Evolutionary conservation across 202 grass and related monocot genomes (phyloP).

Genomic region (Zoysia matrella): DNA sequence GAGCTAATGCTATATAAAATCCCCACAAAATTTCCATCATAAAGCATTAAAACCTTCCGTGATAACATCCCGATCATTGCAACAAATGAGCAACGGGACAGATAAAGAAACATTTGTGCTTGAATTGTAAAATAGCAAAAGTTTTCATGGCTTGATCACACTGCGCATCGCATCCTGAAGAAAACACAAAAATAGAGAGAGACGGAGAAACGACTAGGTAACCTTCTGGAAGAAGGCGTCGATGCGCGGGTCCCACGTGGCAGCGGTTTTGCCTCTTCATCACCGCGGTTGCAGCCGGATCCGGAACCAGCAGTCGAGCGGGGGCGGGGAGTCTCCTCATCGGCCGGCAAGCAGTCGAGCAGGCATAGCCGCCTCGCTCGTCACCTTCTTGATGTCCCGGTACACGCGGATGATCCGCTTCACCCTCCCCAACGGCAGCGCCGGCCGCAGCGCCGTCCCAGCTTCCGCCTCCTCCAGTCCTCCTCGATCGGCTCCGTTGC

Average conservation of each 20-base stretch:
- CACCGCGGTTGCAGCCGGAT: not conserved
- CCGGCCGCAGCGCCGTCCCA: slow-evolving; percentile 26
- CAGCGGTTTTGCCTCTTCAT: slow-evolving; percentile 47
- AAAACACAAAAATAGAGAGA: slow-evolving; percentile 1
- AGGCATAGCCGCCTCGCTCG: slow-evolving; percentile 71
- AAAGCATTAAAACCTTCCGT: not conserved
- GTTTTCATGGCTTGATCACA: slow-evolving; percentile 43
- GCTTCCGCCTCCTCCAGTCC: not conserved
- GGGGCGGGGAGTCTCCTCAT: slow-evolving; percentile 37
- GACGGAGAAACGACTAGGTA: slow-evolving; percentile 6
- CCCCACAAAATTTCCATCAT: slow-evolving; percentile 2
- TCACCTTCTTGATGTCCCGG: slow-evolving; percentile 83
- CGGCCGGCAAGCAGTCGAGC: slow-evolving; percentile 67
- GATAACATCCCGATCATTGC: not conserved
- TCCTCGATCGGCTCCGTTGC: not conserved
- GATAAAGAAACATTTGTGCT: not conserved
- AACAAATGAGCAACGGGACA: not conserved
- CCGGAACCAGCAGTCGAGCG: not conserved
- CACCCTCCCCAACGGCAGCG: slow-evolving; percentile 74
- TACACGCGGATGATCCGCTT: slow-evolving; percentile 90
- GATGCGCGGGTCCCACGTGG: slow-evolving; percentile 79
- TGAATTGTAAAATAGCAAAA: slow-evolving; percentile 10
- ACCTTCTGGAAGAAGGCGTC: slow-evolving; percentile 84
- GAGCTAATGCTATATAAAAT: slow-evolving; percentile 2
- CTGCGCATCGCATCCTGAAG: not conserved